These are phyloP conservation scores for Annona squamosa DNA, from an alignment of 164 flowering plant genomes.

Conservation along the genomic window DNA sequence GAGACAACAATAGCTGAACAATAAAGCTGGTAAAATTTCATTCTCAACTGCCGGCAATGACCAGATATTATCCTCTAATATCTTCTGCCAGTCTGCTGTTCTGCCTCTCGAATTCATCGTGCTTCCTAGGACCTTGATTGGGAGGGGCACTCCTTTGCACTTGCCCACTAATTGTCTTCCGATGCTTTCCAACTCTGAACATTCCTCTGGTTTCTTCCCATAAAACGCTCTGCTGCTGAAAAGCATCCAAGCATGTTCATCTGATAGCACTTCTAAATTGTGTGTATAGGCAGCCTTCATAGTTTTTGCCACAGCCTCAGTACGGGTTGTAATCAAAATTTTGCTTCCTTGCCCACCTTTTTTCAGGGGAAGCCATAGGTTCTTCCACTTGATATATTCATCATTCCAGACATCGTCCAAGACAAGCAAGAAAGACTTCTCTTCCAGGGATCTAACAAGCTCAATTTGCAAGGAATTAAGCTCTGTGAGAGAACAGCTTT, in stretches of 20 bases:
- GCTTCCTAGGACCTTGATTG: neutral
- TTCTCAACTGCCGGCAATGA: neutral
- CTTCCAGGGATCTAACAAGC: neutral
- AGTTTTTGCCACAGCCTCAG: neutral
- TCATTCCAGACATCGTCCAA: conserved; percentile 11
- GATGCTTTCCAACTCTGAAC: neutral
- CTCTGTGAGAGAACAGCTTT: neutral
- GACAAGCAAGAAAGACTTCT: neutral
- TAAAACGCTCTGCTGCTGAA: conserved; percentile 2
- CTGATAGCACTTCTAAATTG: neutral
- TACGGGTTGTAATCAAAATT: conserved; percentile 13
- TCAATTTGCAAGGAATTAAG: neutral
- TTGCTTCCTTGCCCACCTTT: conserved; percentile 6
- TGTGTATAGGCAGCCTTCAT: neutral
- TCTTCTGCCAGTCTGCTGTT: conserved; percentile 2
- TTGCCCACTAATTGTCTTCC: neutral
- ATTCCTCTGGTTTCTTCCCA: neutral
- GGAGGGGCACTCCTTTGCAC: neutral
- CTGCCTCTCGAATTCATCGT: neutral
- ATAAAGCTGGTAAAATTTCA: conserved; percentile 2
- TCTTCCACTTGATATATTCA: neutral
- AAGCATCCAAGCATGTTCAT: neutral
- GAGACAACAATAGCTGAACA: conserved; percentile 12
- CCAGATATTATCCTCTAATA: conserved; percentile 10
- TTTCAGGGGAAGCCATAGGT: neutral